phyloP scores from a whole-genome alignment of 129 eudicot species.

The Helianthus tuberosus region DNA sequence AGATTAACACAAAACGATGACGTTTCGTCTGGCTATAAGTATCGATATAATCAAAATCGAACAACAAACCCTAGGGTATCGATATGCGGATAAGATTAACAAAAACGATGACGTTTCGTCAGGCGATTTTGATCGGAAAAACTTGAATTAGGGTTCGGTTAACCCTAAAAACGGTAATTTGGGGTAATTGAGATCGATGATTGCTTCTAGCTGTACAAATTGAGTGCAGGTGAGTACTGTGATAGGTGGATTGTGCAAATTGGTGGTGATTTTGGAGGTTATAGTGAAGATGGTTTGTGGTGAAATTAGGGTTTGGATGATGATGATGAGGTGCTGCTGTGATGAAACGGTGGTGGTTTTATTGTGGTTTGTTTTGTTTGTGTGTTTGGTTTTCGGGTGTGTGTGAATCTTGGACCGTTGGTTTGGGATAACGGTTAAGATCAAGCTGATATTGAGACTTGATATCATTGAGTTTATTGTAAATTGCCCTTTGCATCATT shows the following conservation, averaged over 20 bases:
- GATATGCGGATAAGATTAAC: no score
- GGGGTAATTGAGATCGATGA: conserved; percentile 17
- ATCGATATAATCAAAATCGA: no score
- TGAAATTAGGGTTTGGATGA: conserved; percentile 27
- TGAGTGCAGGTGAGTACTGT: conserved; percentile 13
- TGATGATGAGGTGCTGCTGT: conserved; percentile 30
- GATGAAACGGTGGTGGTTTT: conserved; percentile 21
- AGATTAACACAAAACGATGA: conserved; percentile 23
- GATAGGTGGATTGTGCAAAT: conserved; percentile 14
- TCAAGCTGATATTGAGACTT: no score
- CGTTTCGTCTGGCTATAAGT: conserved; percentile 13
- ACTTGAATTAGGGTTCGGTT: conserved; percentile 9
- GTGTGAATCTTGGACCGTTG: conserved; percentile 23
- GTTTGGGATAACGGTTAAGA: conserved; percentile 16
- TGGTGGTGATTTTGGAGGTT: not conserved
- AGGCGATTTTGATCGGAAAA: conserved; percentile 14
- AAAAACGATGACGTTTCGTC: no score
- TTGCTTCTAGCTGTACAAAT: conserved; percentile 1
- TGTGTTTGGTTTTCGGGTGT: conserved; percentile 14
- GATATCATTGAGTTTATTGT: no score
- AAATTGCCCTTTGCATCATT: no score
- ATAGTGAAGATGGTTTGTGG: conserved; percentile 1
- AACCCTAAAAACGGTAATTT: conserved; percentile 4
- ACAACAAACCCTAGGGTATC: no score
- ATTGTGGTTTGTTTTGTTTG: conserved; percentile 18